These are phyloP conservation scores for Trichothecium sympodiale DNA, from an alignment of 2,329 filamentous ascomycete genomes.

Conservation along the genomic window DNA sequence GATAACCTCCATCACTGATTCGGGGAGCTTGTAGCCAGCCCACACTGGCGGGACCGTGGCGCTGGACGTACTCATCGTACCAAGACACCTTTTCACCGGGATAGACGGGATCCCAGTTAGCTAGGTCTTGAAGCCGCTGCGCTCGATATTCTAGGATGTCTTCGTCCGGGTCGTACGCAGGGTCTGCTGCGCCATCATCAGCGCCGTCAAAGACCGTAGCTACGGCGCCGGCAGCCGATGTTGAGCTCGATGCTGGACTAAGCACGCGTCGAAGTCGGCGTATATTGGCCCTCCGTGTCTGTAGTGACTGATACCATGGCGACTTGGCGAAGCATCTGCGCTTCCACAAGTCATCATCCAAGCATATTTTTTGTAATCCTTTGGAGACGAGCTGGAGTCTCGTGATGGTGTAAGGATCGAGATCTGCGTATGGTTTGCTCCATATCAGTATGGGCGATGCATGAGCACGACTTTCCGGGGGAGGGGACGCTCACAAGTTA, in stretches of 20 bases:
- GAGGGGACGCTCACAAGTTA: constrained; percentile 39
- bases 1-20: constrained; percentile 26
- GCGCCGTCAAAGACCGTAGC: constrained; percentile 9
- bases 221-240: not conserved
- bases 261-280: not conserved
- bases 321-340: constrained; percentile 63
- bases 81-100: constrained; percentile 63
- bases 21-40: constrained; percentile 65
- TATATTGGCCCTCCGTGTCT: constrained; percentile 24
- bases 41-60: constrained; percentile 61
- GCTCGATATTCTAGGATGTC: constrained; percentile 5
- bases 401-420: constrained; percentile 36
- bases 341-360: constrained; percentile 71
- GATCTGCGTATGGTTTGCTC: constrained; percentile 15
- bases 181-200: constrained; percentile 14
- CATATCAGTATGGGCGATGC: constrained; percentile 8
- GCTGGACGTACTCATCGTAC: constrained; percentile 82
- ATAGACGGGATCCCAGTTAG: constrained; percentile 76
- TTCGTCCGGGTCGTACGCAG: constrained; percentile 3
- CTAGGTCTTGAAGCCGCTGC: constrained; percentile 41
- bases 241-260: too few relatives aligned
- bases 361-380: constrained; percentile 52
- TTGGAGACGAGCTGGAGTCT: constrained; percentile 59
- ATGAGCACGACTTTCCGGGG: constrained; percentile 10
- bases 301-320: constrained; percentile 50